These are phyloP conservation scores for Xylaria venustula DNA, from an alignment of 495 filamentous ascomycete genomes.

Conservation along the genomic window DNA sequence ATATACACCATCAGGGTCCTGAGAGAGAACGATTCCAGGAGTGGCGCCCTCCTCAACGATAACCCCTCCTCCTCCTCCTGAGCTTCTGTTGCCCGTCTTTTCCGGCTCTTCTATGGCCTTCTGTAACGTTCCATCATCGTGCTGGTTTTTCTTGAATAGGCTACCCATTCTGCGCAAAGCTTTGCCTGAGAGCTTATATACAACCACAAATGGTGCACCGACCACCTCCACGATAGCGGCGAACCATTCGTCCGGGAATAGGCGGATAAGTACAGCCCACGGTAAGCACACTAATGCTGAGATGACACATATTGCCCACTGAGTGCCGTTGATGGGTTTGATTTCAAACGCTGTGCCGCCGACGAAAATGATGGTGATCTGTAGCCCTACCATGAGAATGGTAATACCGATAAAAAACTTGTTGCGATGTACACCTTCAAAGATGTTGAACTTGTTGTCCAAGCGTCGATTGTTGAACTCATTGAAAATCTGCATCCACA, in stretches of 20 bases:
- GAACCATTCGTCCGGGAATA: conserved; percentile 62
- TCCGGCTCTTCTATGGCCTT: not conserved
- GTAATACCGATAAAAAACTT: conserved; percentile 82
- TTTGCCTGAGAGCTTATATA: conserved; percentile 18
- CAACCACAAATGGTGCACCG: conserved; percentile 22
- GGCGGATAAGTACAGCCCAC: conserved; percentile 67
- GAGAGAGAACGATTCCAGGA: conserved; percentile 9
- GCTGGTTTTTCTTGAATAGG: conserved; percentile 19
- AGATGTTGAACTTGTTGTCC: conserved; percentile 87
- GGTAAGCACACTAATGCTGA: conserved; percentile 70
- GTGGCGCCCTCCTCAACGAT: not conserved
- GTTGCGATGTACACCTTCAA: conserved; percentile 79
- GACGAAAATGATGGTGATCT: conserved; percentile 75
- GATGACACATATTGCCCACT: conserved; percentile 75
- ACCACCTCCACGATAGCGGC: conserved; percentile 21
- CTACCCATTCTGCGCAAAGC: conserved; percentile 6
- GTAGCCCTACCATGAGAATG: conserved; percentile 77
- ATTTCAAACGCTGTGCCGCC: conserved; percentile 72
- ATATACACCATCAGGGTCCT: not conserved
- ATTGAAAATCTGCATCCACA: conserved; percentile 97
- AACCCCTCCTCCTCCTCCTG: too few relatives aligned
- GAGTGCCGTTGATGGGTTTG: conserved; percentile 55
- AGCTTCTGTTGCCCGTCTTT: too few relatives aligned
- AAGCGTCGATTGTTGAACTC: conserved; percentile 67
- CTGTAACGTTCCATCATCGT: not conserved